A percentile compares a stretch with the other conserved stretches of the same genome.
Conservation (phyloP, 345 rosid species). For the Eucalyptus pauciflora region DNA sequence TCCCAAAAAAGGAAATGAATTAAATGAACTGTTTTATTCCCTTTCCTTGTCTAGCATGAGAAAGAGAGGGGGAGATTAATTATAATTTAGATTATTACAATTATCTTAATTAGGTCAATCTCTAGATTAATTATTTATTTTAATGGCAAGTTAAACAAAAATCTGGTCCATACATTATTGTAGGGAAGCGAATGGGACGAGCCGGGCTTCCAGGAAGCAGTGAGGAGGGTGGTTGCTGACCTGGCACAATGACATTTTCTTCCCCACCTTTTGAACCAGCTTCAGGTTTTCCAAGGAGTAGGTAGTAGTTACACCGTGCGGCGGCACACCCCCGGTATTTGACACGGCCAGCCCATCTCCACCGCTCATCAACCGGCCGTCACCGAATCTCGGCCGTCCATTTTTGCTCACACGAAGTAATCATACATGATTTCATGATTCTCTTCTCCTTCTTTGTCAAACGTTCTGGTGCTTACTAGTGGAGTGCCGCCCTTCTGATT, state of each 20-base stretch:
- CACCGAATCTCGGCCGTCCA: not conserved
- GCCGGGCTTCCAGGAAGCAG: slow-evolving; percentile 73
- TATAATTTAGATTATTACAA: not conserved
- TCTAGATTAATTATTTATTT: not conserved
- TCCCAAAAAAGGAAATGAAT: not conserved
- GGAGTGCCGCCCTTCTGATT: not conserved
- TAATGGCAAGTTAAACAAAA: not conserved
- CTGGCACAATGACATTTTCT: slow-evolving; percentile 28
- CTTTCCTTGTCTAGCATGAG: not conserved
- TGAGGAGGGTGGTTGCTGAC: slow-evolving; percentile 57
- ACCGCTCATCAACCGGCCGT: not conserved
- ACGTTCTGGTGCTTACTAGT: not conserved
- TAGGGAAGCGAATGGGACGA: slow-evolving; percentile 81
- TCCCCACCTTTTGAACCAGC: not conserved
- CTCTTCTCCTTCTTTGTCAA: not conserved
- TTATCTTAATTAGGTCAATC: not conserved
- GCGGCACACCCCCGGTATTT: not conserved
- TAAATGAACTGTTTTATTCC: not conserved
- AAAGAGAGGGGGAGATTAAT: not conserved
- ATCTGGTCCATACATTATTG: not conserved
- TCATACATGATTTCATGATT: not conserved
- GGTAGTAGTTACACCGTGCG: not conserved
- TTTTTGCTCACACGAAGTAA: not conserved
- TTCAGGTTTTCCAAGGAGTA: not conserved
- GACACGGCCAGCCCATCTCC: not conserved